phyloP scores from a whole-genome alignment of 1,284 basidiomycete species.

The Rhodotorula glutinis region DNA sequence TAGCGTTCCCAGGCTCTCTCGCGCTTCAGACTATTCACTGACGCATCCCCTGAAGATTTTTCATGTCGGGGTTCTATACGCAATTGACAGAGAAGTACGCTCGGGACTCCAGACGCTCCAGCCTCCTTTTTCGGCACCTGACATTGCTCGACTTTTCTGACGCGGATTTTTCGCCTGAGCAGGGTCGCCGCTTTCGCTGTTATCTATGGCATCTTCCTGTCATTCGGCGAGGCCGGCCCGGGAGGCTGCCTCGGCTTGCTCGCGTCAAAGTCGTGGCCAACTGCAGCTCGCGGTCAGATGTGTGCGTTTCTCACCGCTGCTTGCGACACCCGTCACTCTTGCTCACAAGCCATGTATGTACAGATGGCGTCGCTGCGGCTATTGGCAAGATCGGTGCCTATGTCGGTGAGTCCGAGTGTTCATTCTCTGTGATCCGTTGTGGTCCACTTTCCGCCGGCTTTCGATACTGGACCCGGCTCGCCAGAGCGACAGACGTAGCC shows the following conservation, averaged over 20 bases:
- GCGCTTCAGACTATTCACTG: too few relatives aligned
- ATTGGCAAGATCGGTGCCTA: slow-evolving; percentile 63
- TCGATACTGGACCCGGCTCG: too few relatives aligned
- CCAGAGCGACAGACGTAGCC: too few relatives aligned
- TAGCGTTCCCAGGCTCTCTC: too few relatives aligned
- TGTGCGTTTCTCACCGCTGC: neutral
- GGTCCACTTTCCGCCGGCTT: too few relatives aligned
- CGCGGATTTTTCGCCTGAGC: too few relatives aligned
- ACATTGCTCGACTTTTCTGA: too few relatives aligned
- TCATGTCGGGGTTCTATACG: slow-evolving; percentile 29
- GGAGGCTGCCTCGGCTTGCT: slow-evolving; percentile 52
- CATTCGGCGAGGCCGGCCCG: slow-evolving; percentile 44
- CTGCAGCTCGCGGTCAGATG: slow-evolving; percentile 75
- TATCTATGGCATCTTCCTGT: slow-evolving; percentile 81
- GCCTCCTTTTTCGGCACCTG: too few relatives aligned
- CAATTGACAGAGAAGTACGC: neutral
- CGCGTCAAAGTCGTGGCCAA: slow-evolving; percentile 73
- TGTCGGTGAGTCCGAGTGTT: neutral
- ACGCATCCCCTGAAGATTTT: too few relatives aligned
- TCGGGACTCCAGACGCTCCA: too few relatives aligned
- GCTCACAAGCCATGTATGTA: too few relatives aligned
- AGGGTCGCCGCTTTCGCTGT: slow-evolving; percentile 56
- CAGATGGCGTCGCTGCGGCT: slow-evolving; percentile 54
- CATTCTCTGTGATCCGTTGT: neutral
- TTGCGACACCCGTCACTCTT: too few relatives aligned